Percentiles rank a stretch among this genome's conserved stretches.
These are phyloP conservation scores for Scleroderma citrinum DNA, from an alignment of 768 basidiomycete genomes.

Conservation along the genomic window DNA sequence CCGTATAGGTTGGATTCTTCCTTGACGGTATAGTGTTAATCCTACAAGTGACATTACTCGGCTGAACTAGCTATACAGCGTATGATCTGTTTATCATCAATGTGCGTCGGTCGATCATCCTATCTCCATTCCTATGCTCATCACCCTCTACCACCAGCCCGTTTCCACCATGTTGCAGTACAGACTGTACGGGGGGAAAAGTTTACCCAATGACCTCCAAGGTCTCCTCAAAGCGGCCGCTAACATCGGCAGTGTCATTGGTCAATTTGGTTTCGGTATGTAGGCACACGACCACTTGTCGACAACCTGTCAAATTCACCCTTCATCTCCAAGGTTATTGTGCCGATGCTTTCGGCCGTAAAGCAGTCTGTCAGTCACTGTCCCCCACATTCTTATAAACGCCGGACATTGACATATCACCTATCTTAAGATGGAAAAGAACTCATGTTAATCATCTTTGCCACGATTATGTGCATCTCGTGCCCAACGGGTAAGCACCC, in stretches of 20 bases:
- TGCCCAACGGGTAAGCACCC: constrained; percentile 48
- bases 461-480: constrained; percentile 64
- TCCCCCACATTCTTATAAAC: not conserved
- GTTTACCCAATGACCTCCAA: constrained; percentile 49
- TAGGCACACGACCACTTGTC: not conserved
- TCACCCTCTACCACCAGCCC: constrained; percentile 34
- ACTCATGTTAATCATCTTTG: constrained; percentile 74
- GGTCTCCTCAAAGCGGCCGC: constrained; percentile 63
- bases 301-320: not conserved
- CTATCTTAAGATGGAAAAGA: constrained; percentile 58
- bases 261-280: constrained; percentile 57
- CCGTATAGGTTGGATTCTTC: constrained; percentile 58
- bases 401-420: constrained; percentile 3
- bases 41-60: not conserved
- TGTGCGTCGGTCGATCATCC: constrained; percentile 27
- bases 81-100: constrained; percentile 73
- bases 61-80: constrained; percentile 32
- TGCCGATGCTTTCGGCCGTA: constrained; percentile 64
- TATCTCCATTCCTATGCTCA: not conserved
- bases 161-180: constrained; percentile 65
- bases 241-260: constrained; percentile 69
- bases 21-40: constrained; percentile 47
- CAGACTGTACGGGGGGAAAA: constrained; percentile 47
- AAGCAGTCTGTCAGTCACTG: constrained; percentile 48
- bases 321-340: constrained; percentile 40